These are phyloP conservation scores for Teunomyces barrocoloradensis DNA, from an alignment of 805 yeast species.

Conservation along the genomic window DNA sequence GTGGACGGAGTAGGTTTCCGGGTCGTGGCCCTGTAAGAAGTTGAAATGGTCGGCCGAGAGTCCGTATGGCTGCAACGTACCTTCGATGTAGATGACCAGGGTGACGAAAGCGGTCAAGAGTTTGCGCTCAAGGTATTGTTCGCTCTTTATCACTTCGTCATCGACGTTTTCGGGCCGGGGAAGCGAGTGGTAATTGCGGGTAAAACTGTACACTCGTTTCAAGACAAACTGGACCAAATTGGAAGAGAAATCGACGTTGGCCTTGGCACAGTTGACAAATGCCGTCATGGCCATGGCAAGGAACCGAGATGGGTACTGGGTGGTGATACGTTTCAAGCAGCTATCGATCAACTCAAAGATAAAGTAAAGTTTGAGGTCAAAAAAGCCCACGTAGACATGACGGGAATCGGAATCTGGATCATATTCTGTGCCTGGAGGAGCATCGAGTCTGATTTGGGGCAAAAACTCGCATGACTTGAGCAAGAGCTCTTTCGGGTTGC, in stretches of 20 bases:
- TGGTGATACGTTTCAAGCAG: slow-evolving; percentile 58
- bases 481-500: slow-evolving; percentile 80
- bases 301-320: slow-evolving; percentile 77
- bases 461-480: slow-evolving; percentile 69
- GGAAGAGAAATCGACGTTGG: slow-evolving; percentile 9
- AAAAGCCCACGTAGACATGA: slow-evolving; percentile 20
- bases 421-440: not conserved
- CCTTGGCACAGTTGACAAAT: slow-evolving; percentile 51
- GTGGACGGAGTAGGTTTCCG: not conserved
- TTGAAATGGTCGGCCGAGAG: slow-evolving; percentile 23
- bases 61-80: slow-evolving; percentile 16
- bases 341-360: slow-evolving; percentile 62
- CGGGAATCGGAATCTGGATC: slow-evolving; percentile 8
- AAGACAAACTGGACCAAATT: slow-evolving; percentile 28
- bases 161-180: slow-evolving; percentile 46
- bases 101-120: slow-evolving; percentile 64
- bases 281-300: slow-evolving; percentile 66
- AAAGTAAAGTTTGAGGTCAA: slow-evolving; percentile 61
- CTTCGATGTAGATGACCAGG: slow-evolving; percentile 43
- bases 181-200: slow-evolving; percentile 45
- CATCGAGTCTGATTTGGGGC: slow-evolving; percentile 13
- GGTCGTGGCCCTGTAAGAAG: slow-evolving; percentile 16
- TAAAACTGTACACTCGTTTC: slow-evolving; percentile 64
- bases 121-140: slow-evolving; percentile 60
- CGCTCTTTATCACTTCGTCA: slow-evolving; percentile 47